These are phyloP conservation scores for Pseudopithomyces maydicus DNA, from an alignment of 2,329 filamentous ascomycete species.

Conservation along the genomic window DNA sequence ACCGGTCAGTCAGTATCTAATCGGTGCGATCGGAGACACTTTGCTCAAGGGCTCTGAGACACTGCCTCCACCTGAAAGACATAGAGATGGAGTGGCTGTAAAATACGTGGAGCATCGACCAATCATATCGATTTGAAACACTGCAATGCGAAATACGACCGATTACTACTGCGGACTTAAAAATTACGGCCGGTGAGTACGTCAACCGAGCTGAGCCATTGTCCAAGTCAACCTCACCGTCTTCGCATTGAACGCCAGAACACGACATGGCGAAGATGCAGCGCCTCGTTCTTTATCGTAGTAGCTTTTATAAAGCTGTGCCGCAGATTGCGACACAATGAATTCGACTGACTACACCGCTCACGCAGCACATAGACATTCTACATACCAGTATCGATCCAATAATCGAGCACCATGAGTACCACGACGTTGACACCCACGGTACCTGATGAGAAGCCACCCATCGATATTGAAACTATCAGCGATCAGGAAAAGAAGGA, in stretches of 20 bases:
- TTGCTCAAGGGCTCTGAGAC: neutral
- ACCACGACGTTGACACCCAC: slow-evolving; percentile 12
- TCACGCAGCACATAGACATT: neutral
- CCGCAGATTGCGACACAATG: neutral
- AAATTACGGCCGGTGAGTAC: neutral
- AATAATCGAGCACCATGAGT: slow-evolving; percentile 6
- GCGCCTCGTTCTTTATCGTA: neutral
- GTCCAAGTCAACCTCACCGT: slow-evolving; percentile 13
- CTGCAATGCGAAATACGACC: neutral
- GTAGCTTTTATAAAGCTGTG: neutral
- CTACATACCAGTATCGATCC: neutral
- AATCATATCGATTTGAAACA: neutral
- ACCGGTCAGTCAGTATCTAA: neutral
- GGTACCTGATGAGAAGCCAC: slow-evolving; percentile 9
- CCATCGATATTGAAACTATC: slow-evolving; percentile 16
- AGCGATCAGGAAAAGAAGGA: slow-evolving; percentile 25
- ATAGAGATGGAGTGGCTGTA: neutral
- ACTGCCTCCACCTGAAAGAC: neutral
- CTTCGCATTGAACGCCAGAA: slow-evolving; percentile 1
- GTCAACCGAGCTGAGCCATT: slow-evolving; percentile 3
- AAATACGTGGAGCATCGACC: neutral
- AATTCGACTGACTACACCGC: slow-evolving; percentile 1
- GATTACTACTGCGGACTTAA: neutral
- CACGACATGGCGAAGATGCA: neutral
- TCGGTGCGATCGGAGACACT: neutral